Evolutionary conservation across 2,329 filamentous ascomycete species (phyloP), one percentile per base, ranked within the genome.

Genomic region (Neonectria coccinea): DNA sequence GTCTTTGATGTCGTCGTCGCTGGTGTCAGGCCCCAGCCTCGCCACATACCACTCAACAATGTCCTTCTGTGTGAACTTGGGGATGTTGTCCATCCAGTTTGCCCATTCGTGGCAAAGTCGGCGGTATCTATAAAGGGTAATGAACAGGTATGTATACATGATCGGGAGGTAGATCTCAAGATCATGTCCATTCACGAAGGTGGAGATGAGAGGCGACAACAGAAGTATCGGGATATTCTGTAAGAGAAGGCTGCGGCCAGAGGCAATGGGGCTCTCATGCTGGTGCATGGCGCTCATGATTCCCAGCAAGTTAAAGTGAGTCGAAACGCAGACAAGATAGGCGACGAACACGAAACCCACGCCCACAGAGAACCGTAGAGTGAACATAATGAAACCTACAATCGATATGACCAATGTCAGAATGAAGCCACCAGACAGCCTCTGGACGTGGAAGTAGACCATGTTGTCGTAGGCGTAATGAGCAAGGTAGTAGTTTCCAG

Each of bases 391-490:
- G 10, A 69, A 55, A 1, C 67, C 67, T 4, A 65, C 55, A 3
- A 69, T 11, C 0, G 60, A 48, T 5, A 69, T 54, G 1, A 55
- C 27, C 2, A 64, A 42, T 2, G 66, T 67, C 2, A 69, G 10
- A 5, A 69, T 52, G 9, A 69, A 69, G 2, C 67, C 67, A 5
- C 67, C 67, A 1, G 67, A 69, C 3, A 69, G 45, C 1, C 67
- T 59, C 44, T 69, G 67, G 1, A 69, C 58, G 20, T 69, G 67
- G 9, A 69, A 69, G 31, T 69, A 69, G 9, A 69, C 58, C 67
- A 69, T 69, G 8, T 67, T 69, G 7, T 69, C 67, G 16, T 69
- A 69, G 3, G 67, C 67, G 22, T 69, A 69, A 18, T 69, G 66
- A 6, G 67, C 66, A 14, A 68, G 56, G 25, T 69, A 69, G 22